These are phyloP conservation scores for Thielaviopsis euricoi DNA, from an alignment of 2,329 filamentous ascomycete genomes.

Conservation along the genomic window DNA sequence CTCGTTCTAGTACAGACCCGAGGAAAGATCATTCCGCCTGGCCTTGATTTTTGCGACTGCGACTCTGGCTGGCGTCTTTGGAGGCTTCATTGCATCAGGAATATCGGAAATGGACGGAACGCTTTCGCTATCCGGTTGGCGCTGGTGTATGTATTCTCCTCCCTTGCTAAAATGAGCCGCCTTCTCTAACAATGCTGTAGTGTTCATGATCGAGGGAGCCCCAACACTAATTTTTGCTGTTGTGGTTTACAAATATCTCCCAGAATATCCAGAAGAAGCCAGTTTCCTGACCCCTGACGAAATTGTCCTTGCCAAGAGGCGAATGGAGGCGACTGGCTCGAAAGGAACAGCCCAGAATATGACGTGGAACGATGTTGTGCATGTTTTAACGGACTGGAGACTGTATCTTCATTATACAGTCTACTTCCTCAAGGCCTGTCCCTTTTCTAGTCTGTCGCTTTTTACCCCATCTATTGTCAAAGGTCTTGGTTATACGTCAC, in stretches of 20 bases:
- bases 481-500: conserved; percentile 31
- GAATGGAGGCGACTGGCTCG: conserved; percentile 30
- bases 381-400: conserved; percentile 47
- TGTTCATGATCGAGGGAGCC: conserved; percentile 47
- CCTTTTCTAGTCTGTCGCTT: conserved; percentile 42
- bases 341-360: conserved; percentile 44
- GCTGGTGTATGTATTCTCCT: conserved; percentile 43
- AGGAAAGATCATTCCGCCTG: conserved; percentile 52
- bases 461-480: conserved; percentile 45
- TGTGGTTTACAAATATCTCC: conserved; percentile 48
- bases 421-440: conserved; percentile 33
- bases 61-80: conserved; percentile 55
- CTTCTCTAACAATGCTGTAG: conserved; percentile 12
- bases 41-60: conserved; percentile 54
- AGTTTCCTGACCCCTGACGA: conserved; percentile 36
- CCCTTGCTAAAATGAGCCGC: conserved; percentile 10
- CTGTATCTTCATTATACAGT: conserved; percentile 51
- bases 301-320: conserved; percentile 32
- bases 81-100: conserved; percentile 55
- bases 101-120: conserved; percentile 55
- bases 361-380: conserved; percentile 51
- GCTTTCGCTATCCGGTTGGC: conserved; percentile 47
- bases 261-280: conserved; percentile 49
- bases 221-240: conserved; percentile 47
- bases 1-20: conserved; percentile 57